Base-by-base conservation (phyloP, 2,329 filamentous ascomycete genomes). In the Fusarium foetens region DNA sequence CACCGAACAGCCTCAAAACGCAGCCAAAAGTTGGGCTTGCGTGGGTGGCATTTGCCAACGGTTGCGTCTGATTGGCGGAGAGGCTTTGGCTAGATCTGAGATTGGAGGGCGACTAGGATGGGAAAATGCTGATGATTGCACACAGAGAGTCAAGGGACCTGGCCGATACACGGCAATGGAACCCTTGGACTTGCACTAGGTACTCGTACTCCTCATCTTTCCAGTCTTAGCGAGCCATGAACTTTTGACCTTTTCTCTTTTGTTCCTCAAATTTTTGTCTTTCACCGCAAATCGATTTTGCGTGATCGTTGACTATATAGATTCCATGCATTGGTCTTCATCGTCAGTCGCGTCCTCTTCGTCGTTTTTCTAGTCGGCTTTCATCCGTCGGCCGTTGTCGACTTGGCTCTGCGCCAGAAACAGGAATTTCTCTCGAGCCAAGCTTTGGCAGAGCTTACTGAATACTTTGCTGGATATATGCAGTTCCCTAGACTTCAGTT, bases 41-140 rank as follows among this genome's bases (percentile, higher is more conserved):
- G 62, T 63, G 64, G 58, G 65, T 64, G 49, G 61, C 67, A 49
- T 49, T 48, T 55, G 19, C 16, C 49, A 72, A 72, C 60, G 46
- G 51, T 21, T 41, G 23, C 10, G 6, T 29, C 6, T 74, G 57
- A 72, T 74, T 73, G 71, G 71, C 14, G 10, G 2, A 64, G 52
- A 54, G 33, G 31, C 49, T 42, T 42, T 31, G 48, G 52, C 48
- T 45, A 54, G 71, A 74, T 74, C 68, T 72, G 59, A 71, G 63
- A 74, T 68, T 57, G 51, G 63, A 43, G 41, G 57, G 42, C 33
- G 33, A 64, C 42, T 43, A 14, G 48, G 59, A 55, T 63, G 29
- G 38, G 41, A 73, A 73, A 68, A 60, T 73, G 57, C 71, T 74
- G 71, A 72, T 74, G 55, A 66, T 73, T 72, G 60, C 71, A 66